Conservation (phyloP, 2,329 filamentous ascomycete genomes). For the Calonectria hawksworthii region DNA sequence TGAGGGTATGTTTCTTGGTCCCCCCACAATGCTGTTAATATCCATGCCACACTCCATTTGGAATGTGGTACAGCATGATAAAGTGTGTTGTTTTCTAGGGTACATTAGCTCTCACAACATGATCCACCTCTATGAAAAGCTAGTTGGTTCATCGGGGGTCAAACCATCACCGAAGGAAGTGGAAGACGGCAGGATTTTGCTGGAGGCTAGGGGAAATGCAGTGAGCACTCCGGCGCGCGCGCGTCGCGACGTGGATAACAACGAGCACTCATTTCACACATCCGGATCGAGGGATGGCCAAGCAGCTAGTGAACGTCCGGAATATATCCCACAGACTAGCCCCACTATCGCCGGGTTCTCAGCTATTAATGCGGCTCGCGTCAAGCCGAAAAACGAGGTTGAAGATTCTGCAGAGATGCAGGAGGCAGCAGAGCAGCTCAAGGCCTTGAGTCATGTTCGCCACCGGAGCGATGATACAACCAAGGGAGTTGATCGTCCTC, state of each 20-base stretch:
- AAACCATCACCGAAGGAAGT: conserved; percentile 65
- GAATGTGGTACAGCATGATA: conserved; percentile 75
- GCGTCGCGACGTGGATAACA: conserved; percentile 46
- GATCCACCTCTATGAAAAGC: conserved; percentile 72
- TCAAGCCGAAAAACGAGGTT: conserved; percentile 53
- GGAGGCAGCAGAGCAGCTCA: conserved; percentile 76
- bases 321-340: conserved; percentile 46
- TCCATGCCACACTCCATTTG: conserved; percentile 76
- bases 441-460: conserved; percentile 74
- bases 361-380: conserved; percentile 34
- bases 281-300: conserved; percentile 43
- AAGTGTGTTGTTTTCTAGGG: conserved; percentile 75
- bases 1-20: conserved; percentile 77
- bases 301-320: conserved; percentile 39
- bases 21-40: conserved; percentile 75
- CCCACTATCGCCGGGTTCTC: conserved; percentile 43
- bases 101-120: conserved; percentile 78
- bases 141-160: conserved; percentile 63
- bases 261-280: conserved; percentile 43
- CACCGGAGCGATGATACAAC: conserved; percentile 64
- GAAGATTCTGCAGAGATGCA: conserved; percentile 79
- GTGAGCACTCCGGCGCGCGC: conserved; percentile 50
- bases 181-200: conserved; percentile 69
- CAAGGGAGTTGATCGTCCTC: conserved; percentile 46
- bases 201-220: conserved; percentile 66